A percentile compares a stretch with the other conserved stretches of the same genome.
These are phyloP conservation scores for Populus trichocarpa DNA, from an alignment of 441 rosid species.

Conservation along the genomic window DNA sequence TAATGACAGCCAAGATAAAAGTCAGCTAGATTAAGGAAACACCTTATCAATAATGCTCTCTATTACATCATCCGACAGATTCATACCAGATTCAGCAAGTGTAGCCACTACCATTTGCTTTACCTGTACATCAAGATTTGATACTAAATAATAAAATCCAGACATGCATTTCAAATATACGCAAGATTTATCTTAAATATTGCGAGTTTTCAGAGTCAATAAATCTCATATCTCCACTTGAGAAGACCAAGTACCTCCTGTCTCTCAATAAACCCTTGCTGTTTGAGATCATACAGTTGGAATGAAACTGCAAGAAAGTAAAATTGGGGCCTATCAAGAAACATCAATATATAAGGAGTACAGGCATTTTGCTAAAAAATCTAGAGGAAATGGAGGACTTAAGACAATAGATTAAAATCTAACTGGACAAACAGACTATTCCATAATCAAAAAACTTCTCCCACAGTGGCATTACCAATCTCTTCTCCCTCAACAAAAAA, in stretches of 20 bases:
- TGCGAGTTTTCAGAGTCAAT: neutral
- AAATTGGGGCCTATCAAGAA: neutral
- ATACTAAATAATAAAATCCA: neutral
- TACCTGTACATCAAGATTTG: constrained; percentile 33
- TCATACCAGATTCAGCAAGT: constrained; percentile 90
- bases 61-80: constrained; percentile 69
- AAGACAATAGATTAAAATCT: neutral
- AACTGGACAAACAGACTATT: neutral
- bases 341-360: neutral
- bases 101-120: constrained; percentile 91
- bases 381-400: neutral
- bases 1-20: neutral
- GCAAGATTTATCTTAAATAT: neutral
- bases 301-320: constrained; percentile 54
- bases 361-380: neutral
- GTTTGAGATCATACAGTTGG: constrained; percentile 77
- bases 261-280: constrained; percentile 82
- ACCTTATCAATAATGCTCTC: constrained; percentile 87
- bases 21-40: constrained; percentile 7
- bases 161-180: neutral
- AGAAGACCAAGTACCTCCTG: constrained; percentile 47
- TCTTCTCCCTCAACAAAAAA: neutral
- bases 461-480: neutral
- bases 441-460: neutral
- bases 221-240: neutral